Evolutionary conservation across 495 filamentous ascomycete genomes (phyloP), one percentile per base, ranked within the genome.

Genomic region (Thermochaetoides thermophila): DNA sequence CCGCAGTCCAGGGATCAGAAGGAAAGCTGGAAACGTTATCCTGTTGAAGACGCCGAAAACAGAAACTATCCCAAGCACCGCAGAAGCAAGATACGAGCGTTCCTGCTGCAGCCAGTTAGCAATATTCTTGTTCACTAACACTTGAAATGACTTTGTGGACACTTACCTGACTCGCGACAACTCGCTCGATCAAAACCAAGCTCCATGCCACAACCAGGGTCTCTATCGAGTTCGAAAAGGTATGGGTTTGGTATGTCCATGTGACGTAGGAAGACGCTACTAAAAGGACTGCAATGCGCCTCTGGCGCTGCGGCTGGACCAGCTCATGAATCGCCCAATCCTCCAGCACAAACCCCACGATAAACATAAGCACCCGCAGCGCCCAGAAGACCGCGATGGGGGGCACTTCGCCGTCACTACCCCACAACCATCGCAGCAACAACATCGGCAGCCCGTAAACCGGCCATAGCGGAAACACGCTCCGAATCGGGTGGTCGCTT

Each of bases 161-260:
- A 52, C 63, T 9, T 61, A 89, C 84, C 63, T 78, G 79, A 43
- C 73, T 74, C 22, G 73, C 76, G 21, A 75, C 57, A 40, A 96
- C 85, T 47, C 87, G 74, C 49, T 76, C 74, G 46, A 95, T 81
- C 47, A 96, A 62, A 31, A 95, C 84, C 55, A 97, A 49, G 40
- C 79, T 79, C 89, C 91, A 96, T 30, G 76, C 66, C 12, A 97
- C 86, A 19, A 81, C 67, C 44, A 97, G 64, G 1, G 89, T 95
- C 60, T 97, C 89, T 45, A 95, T 71, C 32, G 84, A 84, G 56
- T 97, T 97, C 51, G 89, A 96, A 59, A 97, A 96, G 21, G 91
- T 96, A 63, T 97, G 89, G 26, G 82, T 92, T 61, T 97, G 89
- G 61, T 81, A 93, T 26, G 91, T 94, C 91, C 89, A 96, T 29